A percentile compares a stretch with the other conserved stretches of the same genome.
These are phyloP conservation scores for Curvularia sp. DNA, from an alignment of 2,329 filamentous ascomycete species.

Conservation along the genomic window DNA sequence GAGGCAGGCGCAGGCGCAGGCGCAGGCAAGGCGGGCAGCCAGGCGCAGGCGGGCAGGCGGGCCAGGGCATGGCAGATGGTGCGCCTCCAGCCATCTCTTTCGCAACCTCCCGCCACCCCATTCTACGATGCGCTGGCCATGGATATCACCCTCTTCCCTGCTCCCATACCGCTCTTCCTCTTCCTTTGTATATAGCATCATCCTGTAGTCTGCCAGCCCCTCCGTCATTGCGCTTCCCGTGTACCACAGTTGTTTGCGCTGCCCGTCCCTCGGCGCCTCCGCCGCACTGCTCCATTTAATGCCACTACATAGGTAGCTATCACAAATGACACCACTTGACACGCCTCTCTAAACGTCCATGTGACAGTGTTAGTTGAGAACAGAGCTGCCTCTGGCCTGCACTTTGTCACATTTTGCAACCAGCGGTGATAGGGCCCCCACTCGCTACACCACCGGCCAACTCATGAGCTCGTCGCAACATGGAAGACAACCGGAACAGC, in stretches of 20 bases:
- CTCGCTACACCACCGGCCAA: slow-evolving; percentile 14
- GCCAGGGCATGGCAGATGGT: slow-evolving; percentile 3
- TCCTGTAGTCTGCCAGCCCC: slow-evolving; percentile 10
- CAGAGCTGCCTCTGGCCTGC: slow-evolving; percentile 11
- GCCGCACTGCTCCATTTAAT: slow-evolving; percentile 17
- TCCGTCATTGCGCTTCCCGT: slow-evolving; percentile 15
- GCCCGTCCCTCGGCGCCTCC: slow-evolving; percentile 12
- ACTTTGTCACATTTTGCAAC: slow-evolving; percentile 20
- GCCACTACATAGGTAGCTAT: slow-evolving; percentile 31
- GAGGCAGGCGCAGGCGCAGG: neutral
- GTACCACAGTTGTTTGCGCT: slow-evolving; percentile 11
- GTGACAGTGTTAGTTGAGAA: slow-evolving; percentile 30
- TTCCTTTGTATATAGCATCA: slow-evolving; percentile 33
- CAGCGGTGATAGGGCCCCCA: slow-evolving; percentile 20
- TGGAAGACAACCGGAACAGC: slow-evolving; percentile 42
- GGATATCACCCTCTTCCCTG: slow-evolving; percentile 21
- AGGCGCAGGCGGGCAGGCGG: neutral
- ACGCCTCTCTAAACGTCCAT: slow-evolving; percentile 20
- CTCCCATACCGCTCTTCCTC: slow-evolving; percentile 16
- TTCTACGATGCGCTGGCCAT: slow-evolving; percentile 31
- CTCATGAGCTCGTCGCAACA: slow-evolving; percentile 35
- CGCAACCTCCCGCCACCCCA: slow-evolving; percentile 25
- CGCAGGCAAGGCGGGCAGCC: neutral
- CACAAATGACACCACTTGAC: slow-evolving; percentile 25
- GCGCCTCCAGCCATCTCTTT: slow-evolving; percentile 6